Evolutionary conservation across 2,329 filamentous ascomycete genomes (phyloP).

Genomic region (Elsinoe fawcettii): DNA sequence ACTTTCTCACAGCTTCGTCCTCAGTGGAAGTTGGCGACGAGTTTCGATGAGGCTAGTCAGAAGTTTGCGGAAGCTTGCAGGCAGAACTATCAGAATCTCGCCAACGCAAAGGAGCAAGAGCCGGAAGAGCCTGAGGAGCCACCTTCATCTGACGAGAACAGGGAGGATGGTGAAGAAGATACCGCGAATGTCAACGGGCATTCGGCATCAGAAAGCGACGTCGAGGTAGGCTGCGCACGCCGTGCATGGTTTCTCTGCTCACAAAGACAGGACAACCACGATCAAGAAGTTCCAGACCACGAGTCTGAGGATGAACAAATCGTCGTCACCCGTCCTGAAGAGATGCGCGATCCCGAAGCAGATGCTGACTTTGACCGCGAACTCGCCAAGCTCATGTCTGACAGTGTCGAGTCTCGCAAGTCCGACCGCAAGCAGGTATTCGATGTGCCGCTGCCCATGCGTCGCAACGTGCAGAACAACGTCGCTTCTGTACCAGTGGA

Average conservation of each 20-base stretch:
- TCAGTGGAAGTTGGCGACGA: constrained; percentile 75
- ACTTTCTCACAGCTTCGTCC: constrained; percentile 77
- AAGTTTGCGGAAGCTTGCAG: constrained; percentile 81
- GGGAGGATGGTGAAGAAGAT: constrained; percentile 49
- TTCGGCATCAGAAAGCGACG: constrained; percentile 54
- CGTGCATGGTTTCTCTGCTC: constrained; percentile 22
- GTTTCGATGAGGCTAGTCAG: constrained; percentile 72
- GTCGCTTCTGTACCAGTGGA: constrained; percentile 34
- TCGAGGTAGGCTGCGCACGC: constrained; percentile 45
- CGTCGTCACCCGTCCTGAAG: constrained; percentile 82
- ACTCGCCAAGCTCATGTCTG: constrained; percentile 96
- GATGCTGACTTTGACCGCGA: constrained; percentile 97
- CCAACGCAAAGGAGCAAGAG: constrained; percentile 45
- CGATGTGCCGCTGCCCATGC: constrained; percentile 94
- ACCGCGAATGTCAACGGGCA: constrained; percentile 47
- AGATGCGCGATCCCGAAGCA: constrained; percentile 82
- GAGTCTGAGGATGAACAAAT: constrained; percentile 76
- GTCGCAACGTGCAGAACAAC: constrained; percentile 43
- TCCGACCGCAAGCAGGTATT: constrained; percentile 92
- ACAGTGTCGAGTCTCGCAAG: constrained; percentile 90
- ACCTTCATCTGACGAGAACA: constrained; percentile 65
- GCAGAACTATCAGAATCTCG: constrained; percentile 77
- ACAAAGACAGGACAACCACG: constrained; percentile 35
- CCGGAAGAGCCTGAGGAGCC: constrained; percentile 53
- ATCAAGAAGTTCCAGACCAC: constrained; percentile 36